phyloP scores from a whole-genome alignment of 371 early-diverging fungal species.

The Phascolomyces articulosus region DNA sequence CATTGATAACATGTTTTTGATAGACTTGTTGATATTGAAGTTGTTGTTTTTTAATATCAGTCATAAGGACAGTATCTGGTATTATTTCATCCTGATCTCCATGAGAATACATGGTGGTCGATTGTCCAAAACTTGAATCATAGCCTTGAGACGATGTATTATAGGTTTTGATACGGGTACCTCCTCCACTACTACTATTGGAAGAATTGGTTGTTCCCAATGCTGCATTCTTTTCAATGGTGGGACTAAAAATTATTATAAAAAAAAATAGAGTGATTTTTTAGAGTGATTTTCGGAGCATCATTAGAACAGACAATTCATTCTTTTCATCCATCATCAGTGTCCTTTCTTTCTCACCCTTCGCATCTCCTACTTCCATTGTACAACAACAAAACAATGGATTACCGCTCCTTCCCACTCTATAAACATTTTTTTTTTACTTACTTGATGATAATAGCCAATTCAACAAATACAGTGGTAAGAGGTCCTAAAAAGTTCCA shows the following conservation, averaged over 20 bases:
- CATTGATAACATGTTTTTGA: conserved; percentile 15
- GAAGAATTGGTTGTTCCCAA: conserved; percentile 8
- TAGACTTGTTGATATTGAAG: conserved; percentile 16
- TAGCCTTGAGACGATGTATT: background rate
- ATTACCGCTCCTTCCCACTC: too few relatives aligned
- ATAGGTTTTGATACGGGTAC: background rate
- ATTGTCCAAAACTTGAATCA: background rate
- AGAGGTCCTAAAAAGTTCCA: conserved; percentile 31
- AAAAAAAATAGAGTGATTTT: background rate
- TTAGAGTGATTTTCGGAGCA: background rate
- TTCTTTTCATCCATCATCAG: too few relatives aligned
- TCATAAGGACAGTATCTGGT: conserved; percentile 5
- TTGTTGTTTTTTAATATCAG: conserved; percentile 26
- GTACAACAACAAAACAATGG: too few relatives aligned
- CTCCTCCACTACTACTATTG: background rate
- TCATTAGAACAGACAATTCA: too few relatives aligned
- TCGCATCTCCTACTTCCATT: too few relatives aligned
- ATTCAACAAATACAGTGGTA: conserved; percentile 24
- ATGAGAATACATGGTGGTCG: conserved; percentile 2
- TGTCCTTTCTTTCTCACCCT: too few relatives aligned
- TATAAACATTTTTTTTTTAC: too few relatives aligned
- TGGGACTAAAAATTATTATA: conserved; percentile 15
- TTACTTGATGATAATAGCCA: conserved; percentile 34
- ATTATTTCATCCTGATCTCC: background rate
- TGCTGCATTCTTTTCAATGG: conserved; percentile 16